These are phyloP conservation scores for Coelastrella sp. DNA, from an alignment of 139 green algal species.

Conservation along the genomic window DNA sequence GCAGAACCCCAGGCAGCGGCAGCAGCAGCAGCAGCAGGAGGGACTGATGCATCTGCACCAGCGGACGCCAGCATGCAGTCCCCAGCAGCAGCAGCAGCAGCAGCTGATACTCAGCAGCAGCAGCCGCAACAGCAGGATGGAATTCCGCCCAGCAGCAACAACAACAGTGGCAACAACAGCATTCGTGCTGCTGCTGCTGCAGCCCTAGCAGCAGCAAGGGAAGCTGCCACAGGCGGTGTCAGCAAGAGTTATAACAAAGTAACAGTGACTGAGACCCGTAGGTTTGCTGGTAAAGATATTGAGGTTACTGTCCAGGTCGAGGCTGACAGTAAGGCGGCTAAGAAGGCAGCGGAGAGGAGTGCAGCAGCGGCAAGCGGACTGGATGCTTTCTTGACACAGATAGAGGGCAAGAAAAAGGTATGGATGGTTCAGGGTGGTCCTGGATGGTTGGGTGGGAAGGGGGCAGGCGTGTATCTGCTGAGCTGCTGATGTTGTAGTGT, in stretches of 20 bases:
- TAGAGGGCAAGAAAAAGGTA: conserved; percentile 78
- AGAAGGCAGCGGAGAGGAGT: conserved; percentile 54
- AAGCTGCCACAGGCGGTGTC: conserved; percentile 33
- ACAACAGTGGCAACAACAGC: not conserved
- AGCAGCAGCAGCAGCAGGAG: not conserved
- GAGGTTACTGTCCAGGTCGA: conserved; percentile 70
- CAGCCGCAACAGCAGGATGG: not conserved
- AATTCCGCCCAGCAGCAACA: conserved; percentile 30
- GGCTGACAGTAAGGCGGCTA: conserved; percentile 71
- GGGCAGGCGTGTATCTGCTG: no score
- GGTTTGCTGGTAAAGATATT: conserved; percentile 90
- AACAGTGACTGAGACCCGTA: conserved; percentile 64
- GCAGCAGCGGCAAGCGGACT: conserved; percentile 56
- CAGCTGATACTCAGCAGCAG: conserved; percentile 20
- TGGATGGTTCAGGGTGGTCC: no score
- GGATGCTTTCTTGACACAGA: conserved; percentile 69
- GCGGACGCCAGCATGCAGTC: not conserved
- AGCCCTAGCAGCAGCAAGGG: conserved; percentile 45
- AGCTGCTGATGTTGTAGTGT: no score
- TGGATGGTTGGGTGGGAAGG: no score
- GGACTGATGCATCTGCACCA: conserved; percentile 1
- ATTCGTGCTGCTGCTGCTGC: conserved; percentile 35
- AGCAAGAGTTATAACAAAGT: conserved; percentile 30
- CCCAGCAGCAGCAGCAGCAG: conserved; percentile 12
- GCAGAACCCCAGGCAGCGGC: conserved; percentile 14